Percentiles rank a stretch among this genome's conserved stretches.
Conservation (phyloP, 495 filamentous ascomycete genomes). For the Aspergillus nanangensis region DNA sequence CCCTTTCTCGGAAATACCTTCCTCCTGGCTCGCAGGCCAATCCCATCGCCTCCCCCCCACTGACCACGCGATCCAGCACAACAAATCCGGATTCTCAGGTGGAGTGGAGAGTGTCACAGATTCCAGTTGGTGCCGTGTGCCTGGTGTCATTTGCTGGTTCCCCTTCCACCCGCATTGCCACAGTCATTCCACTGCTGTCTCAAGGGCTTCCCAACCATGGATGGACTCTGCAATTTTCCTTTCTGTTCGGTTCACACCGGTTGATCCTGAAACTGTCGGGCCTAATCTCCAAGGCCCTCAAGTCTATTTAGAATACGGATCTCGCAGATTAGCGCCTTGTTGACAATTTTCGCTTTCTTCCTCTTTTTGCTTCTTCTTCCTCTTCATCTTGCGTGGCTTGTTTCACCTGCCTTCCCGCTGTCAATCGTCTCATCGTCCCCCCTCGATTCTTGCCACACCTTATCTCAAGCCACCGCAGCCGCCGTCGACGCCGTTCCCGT, state of each 20-base stretch:
- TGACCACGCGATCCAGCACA: not conserved
- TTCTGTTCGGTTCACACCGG: too few species aligned
- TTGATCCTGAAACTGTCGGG: not conserved
- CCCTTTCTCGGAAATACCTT: too few species aligned
- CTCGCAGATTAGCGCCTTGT: too few species aligned
- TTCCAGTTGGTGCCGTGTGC: too few species aligned
- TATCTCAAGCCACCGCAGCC: conserved; percentile 1
- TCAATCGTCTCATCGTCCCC: not conserved
- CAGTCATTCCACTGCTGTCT: not conserved
- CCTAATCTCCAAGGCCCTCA: too few species aligned
- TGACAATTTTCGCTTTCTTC: too few species aligned
- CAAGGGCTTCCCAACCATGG: not conserved
- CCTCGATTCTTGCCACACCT: conserved; percentile 5
- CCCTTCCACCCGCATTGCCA: not conserved
- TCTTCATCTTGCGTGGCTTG: not conserved
- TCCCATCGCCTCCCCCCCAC: too few species aligned
- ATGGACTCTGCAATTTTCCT: not conserved
- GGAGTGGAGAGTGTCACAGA: too few species aligned
- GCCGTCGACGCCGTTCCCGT: not conserved
- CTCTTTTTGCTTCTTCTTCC: too few species aligned
- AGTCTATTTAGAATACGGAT: too few species aligned
- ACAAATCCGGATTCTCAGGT: not conserved
- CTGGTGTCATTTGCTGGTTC: not conserved
- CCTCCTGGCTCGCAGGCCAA: too few species aligned
- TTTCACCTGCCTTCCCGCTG: not conserved